A percentile compares a stretch with the other conserved stretches of the same genome.
Evolutionary conservation across 1,284 basidiomycete species (phyloP).

Genomic region (Stereum hirsutum): DNA sequence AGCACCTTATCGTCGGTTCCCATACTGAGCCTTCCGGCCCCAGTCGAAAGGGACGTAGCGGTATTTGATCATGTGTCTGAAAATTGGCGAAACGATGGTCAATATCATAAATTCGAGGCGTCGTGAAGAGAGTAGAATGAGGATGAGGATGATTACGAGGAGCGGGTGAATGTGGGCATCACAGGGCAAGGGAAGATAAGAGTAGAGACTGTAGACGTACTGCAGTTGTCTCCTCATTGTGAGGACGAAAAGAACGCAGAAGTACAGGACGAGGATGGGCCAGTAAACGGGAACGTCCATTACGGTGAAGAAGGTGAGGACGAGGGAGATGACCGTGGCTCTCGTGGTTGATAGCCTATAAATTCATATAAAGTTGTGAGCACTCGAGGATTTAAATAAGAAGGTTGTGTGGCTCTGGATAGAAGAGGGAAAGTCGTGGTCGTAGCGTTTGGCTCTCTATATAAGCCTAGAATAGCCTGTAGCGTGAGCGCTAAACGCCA

Average conservation of each 20-base stretch:
- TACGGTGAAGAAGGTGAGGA: conserved; percentile 70
- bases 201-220: no score
- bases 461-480: no score
- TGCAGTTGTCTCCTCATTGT: conserved; percentile 93
- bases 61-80: conserved; percentile 98
- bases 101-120: background rate
- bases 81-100: conserved; percentile 1
- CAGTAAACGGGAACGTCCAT: conserved; percentile 98
- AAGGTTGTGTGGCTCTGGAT: no score
- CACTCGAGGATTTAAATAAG: no score
- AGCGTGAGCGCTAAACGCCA: no score
- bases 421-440: no score
- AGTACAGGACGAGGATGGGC: conserved; percentile 94
- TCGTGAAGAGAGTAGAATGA: background rate
- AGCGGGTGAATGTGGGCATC: no score
- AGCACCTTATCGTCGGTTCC: no score
- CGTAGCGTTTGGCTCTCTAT: no score
- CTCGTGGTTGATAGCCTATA: conserved; percentile 86
- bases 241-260: conserved; percentile 79
- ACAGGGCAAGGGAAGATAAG: no score
- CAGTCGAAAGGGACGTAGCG: conserved; percentile 91
- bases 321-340: conserved; percentile 74
- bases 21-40: conserved; percentile 79
- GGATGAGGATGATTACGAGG: no score
- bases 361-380: no score